These are phyloP conservation scores for Lentinula guzmanii DNA, from an alignment of 768 basidiomycete species.

Conservation along the genomic window DNA sequence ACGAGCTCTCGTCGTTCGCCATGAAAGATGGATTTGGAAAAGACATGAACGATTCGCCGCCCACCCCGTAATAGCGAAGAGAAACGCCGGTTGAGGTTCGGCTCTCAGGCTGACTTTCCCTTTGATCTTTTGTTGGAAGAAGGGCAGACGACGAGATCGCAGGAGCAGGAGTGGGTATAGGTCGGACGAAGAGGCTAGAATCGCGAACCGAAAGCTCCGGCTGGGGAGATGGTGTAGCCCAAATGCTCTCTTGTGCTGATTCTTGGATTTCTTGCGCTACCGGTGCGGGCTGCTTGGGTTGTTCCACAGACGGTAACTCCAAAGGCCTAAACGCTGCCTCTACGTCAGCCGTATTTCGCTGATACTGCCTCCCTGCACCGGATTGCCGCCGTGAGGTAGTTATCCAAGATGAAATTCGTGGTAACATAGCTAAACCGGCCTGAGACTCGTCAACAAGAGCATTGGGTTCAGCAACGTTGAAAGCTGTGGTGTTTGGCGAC, in stretches of 20 bases:
- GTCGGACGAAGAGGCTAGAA: neutral
- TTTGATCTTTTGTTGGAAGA: neutral
- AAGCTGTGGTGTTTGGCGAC: neutral
- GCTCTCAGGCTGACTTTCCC: neutral
- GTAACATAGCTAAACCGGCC: slow-evolving; percentile 15
- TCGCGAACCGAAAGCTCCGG: neutral
- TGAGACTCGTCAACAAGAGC: neutral
- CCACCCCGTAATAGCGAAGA: slow-evolving; percentile 27
- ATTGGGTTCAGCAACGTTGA: neutral
- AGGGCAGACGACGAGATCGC: neutral
- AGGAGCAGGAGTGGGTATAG: neutral
- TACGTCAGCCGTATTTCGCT: neutral
- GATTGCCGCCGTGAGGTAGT: slow-evolving; percentile 18
- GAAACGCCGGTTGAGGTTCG: slow-evolving; percentile 18
- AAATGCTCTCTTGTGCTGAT: neutral
- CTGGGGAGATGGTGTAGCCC: neutral
- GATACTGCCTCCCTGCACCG: neutral
- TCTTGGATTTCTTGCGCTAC: neutral
- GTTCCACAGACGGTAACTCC: neutral
- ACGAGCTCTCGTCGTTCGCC: neutral
- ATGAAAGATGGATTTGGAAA: slow-evolving; percentile 3
- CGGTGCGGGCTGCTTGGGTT: neutral
- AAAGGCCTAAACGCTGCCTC: neutral
- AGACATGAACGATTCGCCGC: slow-evolving; percentile 6
- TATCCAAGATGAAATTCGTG: slow-evolving; percentile 34